phyloP scores from a whole-genome alignment of 2,329 filamentous ascomycete genomes.

The Cladosporium sp. region DNA sequence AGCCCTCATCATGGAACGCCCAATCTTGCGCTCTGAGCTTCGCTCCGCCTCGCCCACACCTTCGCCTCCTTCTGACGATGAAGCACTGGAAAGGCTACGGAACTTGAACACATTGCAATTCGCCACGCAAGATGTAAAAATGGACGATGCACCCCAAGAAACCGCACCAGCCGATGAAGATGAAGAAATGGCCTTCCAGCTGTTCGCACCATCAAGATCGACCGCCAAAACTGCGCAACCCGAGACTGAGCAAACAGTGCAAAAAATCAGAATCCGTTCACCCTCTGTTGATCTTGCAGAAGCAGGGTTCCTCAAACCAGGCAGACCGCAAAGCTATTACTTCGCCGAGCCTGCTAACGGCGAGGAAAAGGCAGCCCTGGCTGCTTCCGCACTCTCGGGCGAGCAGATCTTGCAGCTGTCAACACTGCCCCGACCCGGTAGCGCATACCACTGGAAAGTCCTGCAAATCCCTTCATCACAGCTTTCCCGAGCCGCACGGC shows the following conservation, averaged over 20 bases:
- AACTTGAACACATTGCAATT: conserved; percentile 6
- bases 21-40: conserved; percentile 15
- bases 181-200: conserved; percentile 25
- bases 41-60: conserved; percentile 14
- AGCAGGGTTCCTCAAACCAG: conserved; percentile 16
- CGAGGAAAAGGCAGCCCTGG: conserved; percentile 9
- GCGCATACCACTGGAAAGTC: conserved; percentile 25
- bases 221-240: conserved; percentile 5
- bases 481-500: not conserved
- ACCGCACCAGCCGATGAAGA: conserved; percentile 13
- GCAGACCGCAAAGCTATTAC: conserved; percentile 19
- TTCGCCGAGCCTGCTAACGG: conserved; percentile 15
- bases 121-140: conserved; percentile 8
- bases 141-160: not conserved
- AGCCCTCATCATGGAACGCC: conserved; percentile 14
- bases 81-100: conserved; percentile 12
- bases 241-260: conserved; percentile 1
- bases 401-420: conserved; percentile 19
- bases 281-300: conserved; percentile 19
- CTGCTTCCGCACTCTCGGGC: conserved; percentile 20
- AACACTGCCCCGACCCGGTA: conserved; percentile 18
- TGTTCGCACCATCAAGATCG: conserved; percentile 22
- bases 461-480: conserved; percentile 16
- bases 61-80: conserved; percentile 11
- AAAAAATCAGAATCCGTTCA: conserved; percentile 23